phyloP scores from a whole-genome alignment of 129 eudicot genomes.

The Calendula officinalis region DNA sequence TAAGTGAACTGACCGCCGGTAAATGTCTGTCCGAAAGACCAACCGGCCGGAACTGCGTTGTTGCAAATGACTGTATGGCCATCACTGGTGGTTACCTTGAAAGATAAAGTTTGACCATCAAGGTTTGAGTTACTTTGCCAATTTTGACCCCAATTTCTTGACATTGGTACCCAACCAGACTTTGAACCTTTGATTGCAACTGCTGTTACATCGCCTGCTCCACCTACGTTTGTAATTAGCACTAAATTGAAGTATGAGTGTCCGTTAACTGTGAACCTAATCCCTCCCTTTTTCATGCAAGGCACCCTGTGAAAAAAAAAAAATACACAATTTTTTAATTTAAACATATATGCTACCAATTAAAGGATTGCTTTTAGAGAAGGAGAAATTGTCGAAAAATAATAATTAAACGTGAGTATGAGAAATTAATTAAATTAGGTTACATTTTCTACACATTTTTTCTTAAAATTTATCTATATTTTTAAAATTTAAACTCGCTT shows the following conservation, averaged over 20 bases:
- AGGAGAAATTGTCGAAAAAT: no score
- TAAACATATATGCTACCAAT: not conserved
- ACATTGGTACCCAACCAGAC: slow-evolving; percentile 62
- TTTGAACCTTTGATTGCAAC: slow-evolving; percentile 62
- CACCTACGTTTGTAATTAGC: slow-evolving; percentile 72
- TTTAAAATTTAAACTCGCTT: no score
- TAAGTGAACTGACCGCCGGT: slow-evolving; percentile 60
- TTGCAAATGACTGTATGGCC: slow-evolving; percentile 53
- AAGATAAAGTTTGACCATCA: slow-evolving; percentile 66
- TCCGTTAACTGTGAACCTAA: slow-evolving; percentile 67
- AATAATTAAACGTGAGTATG: no score
- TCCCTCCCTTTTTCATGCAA: slow-evolving; percentile 63
- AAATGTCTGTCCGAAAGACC: slow-evolving; percentile 83
- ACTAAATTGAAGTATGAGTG: slow-evolving; percentile 80
- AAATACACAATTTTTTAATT: not conserved
- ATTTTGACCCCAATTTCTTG: slow-evolving; percentile 83
- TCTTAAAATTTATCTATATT: no score
- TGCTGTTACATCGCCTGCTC: slow-evolving; percentile 65
- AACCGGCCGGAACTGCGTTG: slow-evolving; percentile 63
- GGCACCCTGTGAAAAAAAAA: slow-evolving; percentile 45
- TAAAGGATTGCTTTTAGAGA: not conserved
- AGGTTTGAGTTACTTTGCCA: slow-evolving; percentile 70
- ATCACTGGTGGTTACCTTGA: slow-evolving; percentile 70
- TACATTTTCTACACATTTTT: no score
- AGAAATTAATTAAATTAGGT: no score